Evolutionary conservation across 192 early-diverging fungal species (phyloP).

Genomic region (Linnemannia hyalina): DNA sequence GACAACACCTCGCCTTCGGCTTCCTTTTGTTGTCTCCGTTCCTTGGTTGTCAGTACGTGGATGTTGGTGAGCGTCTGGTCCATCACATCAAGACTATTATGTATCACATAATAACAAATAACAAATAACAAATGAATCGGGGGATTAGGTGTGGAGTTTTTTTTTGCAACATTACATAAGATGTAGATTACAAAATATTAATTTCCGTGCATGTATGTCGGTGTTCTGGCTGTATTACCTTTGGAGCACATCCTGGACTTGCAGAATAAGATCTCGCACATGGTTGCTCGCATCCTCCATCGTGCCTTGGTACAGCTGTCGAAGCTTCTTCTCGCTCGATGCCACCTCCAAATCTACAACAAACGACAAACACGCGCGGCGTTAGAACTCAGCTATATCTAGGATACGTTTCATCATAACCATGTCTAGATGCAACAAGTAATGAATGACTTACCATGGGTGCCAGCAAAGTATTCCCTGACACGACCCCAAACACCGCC

Average conservation of each 20-base stretch:
- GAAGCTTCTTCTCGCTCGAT: slow-evolving; percentile 12
- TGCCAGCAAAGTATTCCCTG: slow-evolving; percentile 1
- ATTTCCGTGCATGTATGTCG: not conserved
- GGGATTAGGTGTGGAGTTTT: not conserved
- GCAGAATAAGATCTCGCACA: slow-evolving; percentile 43
- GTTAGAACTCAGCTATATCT: not conserved
- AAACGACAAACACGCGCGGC: not conserved
- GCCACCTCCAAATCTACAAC: slow-evolving; percentile 15
- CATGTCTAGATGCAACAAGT: not conserved
- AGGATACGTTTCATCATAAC: not conserved
- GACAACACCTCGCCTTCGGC: slow-evolving; percentile 44
- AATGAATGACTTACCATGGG: slow-evolving; percentile 28
- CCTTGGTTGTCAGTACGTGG: slow-evolving; percentile 61
- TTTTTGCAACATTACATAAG: not conserved
- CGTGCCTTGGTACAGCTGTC: slow-evolving; percentile 27
- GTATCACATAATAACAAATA: slow-evolving; percentile 12
- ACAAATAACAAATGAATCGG: not conserved
- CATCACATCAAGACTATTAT: slow-evolving; percentile 49
- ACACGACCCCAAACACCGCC: slow-evolving; percentile 19
- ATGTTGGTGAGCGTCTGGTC: slow-evolving; percentile 57
- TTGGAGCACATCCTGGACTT: slow-evolving; percentile 42
- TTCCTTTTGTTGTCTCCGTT: slow-evolving; percentile 50
- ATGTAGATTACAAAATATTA: not conserved
- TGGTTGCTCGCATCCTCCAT: slow-evolving; percentile 40
- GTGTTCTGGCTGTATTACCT: not conserved